phyloP scores from a whole-genome alignment of 768 basidiomycete genomes.

The Serendipita sp. region DNA sequence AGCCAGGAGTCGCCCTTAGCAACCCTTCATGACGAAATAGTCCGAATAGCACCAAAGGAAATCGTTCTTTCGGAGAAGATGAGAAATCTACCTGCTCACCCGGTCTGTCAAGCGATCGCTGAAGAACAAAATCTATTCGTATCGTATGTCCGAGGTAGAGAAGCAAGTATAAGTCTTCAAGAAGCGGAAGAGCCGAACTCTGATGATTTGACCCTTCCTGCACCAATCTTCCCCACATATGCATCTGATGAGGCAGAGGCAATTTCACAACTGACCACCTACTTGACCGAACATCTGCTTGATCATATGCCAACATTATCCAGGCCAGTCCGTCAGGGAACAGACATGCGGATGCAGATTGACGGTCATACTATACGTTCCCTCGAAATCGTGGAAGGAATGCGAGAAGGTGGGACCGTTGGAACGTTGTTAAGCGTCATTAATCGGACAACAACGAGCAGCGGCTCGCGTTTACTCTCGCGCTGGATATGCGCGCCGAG shows the following conservation, averaged over 20 bases:
- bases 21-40: constrained; percentile 60
- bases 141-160: neutral
- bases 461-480: constrained; percentile 57
- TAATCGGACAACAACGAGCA: constrained; percentile 59
- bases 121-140: constrained; percentile 25
- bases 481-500: constrained; percentile 83
- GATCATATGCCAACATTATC: constrained; percentile 60
- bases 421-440: constrained; percentile 62
- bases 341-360: constrained; percentile 59
- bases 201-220: neutral
- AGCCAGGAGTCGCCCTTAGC: constrained; percentile 41
- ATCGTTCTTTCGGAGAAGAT: constrained; percentile 45
- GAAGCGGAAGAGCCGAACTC: neutral
- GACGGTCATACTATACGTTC: constrained; percentile 78
- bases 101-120: constrained; percentile 30
- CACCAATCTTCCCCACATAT: neutral
- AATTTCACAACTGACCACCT: constrained; percentile 43
- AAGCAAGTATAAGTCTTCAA: neutral
- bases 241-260: constrained; percentile 34
- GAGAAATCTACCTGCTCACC: constrained; percentile 23
- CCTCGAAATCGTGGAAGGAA: constrained; percentile 66
- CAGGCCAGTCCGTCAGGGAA: constrained; percentile 38
- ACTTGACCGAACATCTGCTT: constrained; percentile 48
- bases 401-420: constrained; percentile 50
- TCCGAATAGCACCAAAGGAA: constrained; percentile 66